Base-by-base conservation (phyloP, 352 stramenopile genomes). In the Globisporangium middletonii region DNA sequence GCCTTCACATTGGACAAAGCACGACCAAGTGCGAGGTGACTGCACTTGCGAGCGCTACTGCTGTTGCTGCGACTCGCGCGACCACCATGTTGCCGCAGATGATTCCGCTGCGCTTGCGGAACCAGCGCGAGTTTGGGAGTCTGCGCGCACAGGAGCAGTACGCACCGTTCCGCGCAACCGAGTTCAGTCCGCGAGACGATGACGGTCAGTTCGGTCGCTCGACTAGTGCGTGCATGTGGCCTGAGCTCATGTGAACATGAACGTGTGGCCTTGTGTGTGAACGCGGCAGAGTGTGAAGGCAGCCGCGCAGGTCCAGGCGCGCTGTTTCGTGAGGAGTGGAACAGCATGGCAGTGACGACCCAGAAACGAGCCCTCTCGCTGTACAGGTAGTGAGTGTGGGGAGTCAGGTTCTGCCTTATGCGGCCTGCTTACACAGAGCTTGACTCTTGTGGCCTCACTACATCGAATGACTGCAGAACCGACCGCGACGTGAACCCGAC, bases 401-500 rank as follows among this genome's bases (percentile, higher is more conserved):
- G 7, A 35, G 30, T 13, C 6, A 43, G 16, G 35, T 13, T 2
- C n/a, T 16, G 41, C 19, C 64, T n/a, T 27, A 19, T 50, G 26
- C 19, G 23, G 16, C 3, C 53, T 19, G 15, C 9, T n/a, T 28
- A 59, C 30, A 55, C n/a, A 18, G 42, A 41, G 9, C 18, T 51
- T 27, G n/a, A 42, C 30, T 15, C 18, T 42, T 54, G 41, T 50
- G 33, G 12, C 4, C 33, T 12, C 28, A 19, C n/a, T 33, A n/a
- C 47, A 41, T 41, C 49, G 16, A n/a, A 13, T 45, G 33, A 19
- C 19, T 55, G 9, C 56, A 73, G 69, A n/a, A 79, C 19, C 19
- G 71, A 86, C 9, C 69, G 77, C 9, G 59, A 85, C 15, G 63
- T 88, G 43, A 84, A 80, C 8, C 77, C 75, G 19, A 88, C 75